phyloP scores from a whole-genome alignment of 441 rosid genomes.

The Euphorbia celastroides region DNA sequence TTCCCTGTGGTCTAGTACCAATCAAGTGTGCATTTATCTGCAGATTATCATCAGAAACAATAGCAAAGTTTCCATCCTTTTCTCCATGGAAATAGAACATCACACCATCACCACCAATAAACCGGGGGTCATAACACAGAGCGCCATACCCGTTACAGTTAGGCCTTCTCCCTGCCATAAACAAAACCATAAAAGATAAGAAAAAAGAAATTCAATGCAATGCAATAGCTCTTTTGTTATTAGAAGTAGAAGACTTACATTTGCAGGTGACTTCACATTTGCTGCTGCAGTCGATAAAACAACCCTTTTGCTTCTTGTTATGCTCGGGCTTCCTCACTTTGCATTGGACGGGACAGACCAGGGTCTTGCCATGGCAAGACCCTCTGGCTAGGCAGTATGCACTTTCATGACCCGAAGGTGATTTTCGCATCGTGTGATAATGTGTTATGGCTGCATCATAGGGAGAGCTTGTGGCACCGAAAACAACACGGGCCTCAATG shows the following conservation, averaged over 20 bases:
- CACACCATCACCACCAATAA: slow-evolving; percentile 77
- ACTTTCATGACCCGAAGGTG: slow-evolving; percentile 40
- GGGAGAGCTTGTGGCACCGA: slow-evolving; percentile 19
- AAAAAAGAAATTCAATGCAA: no score
- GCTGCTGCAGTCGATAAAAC: slow-evolving; percentile 72
- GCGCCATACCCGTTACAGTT: slow-evolving; percentile 71
- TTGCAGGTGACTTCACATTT: slow-evolving; percentile 90
- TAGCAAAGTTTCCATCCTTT: slow-evolving; percentile 77
- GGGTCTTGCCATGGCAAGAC: slow-evolving; percentile 36
- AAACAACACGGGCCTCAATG: slow-evolving; percentile 9
- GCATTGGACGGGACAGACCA: slow-evolving; percentile 60
- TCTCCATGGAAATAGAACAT: slow-evolving; percentile 91
- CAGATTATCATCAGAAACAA: slow-evolving; percentile 65
- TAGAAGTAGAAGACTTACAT: slow-evolving; percentile 39
- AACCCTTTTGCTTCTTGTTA: slow-evolving; percentile 46
- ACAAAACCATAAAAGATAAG: neutral
- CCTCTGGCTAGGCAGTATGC: slow-evolving; percentile 51
- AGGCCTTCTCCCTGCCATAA: slow-evolving; percentile 54
- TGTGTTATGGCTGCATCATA: slow-evolving; percentile 32
- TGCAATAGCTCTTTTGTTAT: neutral
- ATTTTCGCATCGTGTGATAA: slow-evolving; percentile 17
- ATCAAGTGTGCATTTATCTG: slow-evolving; percentile 88
- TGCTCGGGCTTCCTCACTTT: slow-evolving; percentile 44
- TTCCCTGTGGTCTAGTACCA: slow-evolving; percentile 62
- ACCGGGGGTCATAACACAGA: slow-evolving; percentile 77